Evolutionary conservation across 495 filamentous ascomycete genomes (phyloP).

Genomic region (Podospora pseudopauciseta): DNA sequence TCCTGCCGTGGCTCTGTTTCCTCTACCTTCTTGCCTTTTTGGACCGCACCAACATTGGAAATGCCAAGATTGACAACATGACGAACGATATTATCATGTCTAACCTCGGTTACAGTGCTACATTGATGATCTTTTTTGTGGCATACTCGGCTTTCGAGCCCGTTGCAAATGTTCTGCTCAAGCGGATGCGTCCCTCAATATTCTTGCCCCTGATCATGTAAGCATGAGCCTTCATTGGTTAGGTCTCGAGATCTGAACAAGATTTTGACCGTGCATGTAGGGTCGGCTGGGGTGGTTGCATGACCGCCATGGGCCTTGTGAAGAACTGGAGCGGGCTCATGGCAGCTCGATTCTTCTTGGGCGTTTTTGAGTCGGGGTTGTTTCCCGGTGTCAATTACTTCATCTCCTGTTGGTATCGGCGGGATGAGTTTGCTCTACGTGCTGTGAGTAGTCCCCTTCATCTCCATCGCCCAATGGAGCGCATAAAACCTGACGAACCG

Average conservation of each 20-base stretch:
- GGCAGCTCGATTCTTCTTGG: conserved; percentile 82
- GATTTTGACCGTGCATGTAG: conserved; percentile 21
- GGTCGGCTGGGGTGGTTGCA: conserved; percentile 67
- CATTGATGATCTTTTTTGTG: conserved; percentile 85
- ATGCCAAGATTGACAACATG: conserved; percentile 79
- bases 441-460: conserved; percentile 37
- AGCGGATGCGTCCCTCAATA: conserved; percentile 54
- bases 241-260: no score
- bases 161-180: conserved; percentile 82
- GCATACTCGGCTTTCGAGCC: conserved; percentile 88
- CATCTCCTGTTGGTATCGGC: conserved; percentile 82
- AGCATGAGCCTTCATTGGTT: conserved; percentile 22
- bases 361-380: conserved; percentile 76
- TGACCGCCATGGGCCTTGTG: conserved; percentile 83
- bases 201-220: conserved; percentile 68
- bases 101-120: conserved; percentile 63
- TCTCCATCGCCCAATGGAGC: no score
- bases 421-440: conserved; percentile 68
- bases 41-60: conserved; percentile 81
- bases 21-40: conserved; percentile 84
- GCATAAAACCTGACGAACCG: not conserved
- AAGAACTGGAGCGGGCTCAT: conserved; percentile 74
- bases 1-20: conserved; percentile 79
- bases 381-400: conserved; percentile 88
- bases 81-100: conserved; percentile 55